Evolutionary conservation across 2,329 filamentous ascomycete species (phyloP).

Genomic region (Talaromyces albobiverticillius): DNA sequence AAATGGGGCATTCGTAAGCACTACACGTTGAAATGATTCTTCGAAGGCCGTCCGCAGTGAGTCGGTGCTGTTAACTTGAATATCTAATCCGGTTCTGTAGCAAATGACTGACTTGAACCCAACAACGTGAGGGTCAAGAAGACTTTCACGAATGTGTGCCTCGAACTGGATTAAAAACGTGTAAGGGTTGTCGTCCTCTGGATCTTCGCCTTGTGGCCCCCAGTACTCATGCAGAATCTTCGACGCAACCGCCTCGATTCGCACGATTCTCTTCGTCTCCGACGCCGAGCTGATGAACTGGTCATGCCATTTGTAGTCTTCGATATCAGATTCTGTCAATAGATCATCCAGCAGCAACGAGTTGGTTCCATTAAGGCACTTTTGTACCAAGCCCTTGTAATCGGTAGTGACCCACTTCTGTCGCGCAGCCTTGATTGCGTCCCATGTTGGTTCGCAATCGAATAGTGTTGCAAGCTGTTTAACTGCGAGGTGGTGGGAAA

Average conservation of each 20-base stretch:
- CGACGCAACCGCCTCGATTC: conserved; percentile 71
- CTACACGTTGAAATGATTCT: conserved; percentile 26
- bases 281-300: conserved; percentile 55
- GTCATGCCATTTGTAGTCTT: conserved; percentile 64
- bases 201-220: not conserved
- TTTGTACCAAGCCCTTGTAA: conserved; percentile 57
- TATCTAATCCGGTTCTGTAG: conserved; percentile 70
- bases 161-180: conserved; percentile 34
- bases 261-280: conserved; percentile 68
- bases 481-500: conserved; percentile 68
- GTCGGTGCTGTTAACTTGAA: conserved; percentile 37
- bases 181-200: conserved; percentile 24
- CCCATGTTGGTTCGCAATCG: conserved; percentile 62
- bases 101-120: conserved; percentile 83
- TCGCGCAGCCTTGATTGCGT: conserved; percentile 51
- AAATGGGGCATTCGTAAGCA: conserved; percentile 27
- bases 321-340: conserved; percentile 55
- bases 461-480: conserved; percentile 66
- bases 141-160: conserved; percentile 51
- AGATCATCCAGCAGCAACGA: conserved; percentile 77
- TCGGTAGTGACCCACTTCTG: conserved; percentile 47
- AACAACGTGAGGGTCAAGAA: conserved; percentile 66
- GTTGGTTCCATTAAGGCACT: conserved; percentile 70
- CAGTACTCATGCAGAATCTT: conserved; percentile 54
- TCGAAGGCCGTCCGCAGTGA: conserved; percentile 40